Conservation (phyloP, 1,284 basidiomycete genomes). For the Apiotrichum akiyoshidainum region DNA sequence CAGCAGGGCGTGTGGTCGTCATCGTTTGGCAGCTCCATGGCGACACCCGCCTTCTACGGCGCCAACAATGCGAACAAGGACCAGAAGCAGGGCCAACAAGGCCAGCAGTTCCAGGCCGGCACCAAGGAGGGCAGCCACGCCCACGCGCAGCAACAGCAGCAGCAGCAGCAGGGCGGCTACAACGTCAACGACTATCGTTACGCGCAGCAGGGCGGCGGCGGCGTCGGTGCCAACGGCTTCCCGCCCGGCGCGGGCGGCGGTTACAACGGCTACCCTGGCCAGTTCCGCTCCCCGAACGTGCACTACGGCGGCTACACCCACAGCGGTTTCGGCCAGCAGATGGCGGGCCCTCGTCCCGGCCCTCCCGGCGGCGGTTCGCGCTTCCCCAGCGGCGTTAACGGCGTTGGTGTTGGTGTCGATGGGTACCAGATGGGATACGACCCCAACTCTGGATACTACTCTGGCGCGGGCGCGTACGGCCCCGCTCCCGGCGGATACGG, state of each 20-base stretch:
- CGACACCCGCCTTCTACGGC: constrained; percentile 23
- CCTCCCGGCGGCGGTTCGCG: neutral
- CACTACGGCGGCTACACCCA: constrained; percentile 12
- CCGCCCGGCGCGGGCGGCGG: constrained; percentile 4
- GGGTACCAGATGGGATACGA: constrained; percentile 16
- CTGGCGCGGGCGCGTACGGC: neutral
- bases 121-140: constrained; percentile 11
- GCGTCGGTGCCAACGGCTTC: constrained; percentile 2
- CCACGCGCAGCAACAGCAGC: constrained; percentile 1
- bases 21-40: constrained; percentile 35
- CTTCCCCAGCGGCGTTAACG: constrained; percentile 3
- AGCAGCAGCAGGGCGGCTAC: neutral
- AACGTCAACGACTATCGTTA: constrained; percentile 4
- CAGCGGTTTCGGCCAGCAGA: constrained; percentile 21
- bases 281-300: constrained; percentile 10
- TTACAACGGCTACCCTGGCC: constrained; percentile 13
- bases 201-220: constrained; percentile 4
- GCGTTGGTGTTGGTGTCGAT: constrained; percentile 7
- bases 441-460: constrained; percentile 14
- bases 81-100: constrained; percentile 21
- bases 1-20: constrained; percentile 40
- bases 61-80: constrained; percentile 12
- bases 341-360: constrained; percentile 9
- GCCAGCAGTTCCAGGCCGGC: constrained; percentile 17
- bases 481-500: too few species aligned